Evolutionary conservation across 306 rosid species (phyloP), one percentile per base, ranked within the genome.

Genomic region (cucumber (Cucumis sativus)): DNA sequence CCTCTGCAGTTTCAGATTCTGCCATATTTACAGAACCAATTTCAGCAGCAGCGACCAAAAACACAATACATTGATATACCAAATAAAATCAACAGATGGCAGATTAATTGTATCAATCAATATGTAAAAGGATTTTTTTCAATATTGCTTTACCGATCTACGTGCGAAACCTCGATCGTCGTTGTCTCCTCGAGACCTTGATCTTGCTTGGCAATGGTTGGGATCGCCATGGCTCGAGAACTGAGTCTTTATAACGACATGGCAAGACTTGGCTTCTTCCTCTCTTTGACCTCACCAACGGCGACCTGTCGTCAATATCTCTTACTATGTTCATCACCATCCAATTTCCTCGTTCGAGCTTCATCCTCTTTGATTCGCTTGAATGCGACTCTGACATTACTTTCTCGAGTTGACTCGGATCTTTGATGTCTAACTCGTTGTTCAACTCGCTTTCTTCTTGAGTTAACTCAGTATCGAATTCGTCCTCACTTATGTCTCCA

Each of bases 241-340:
- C 86, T 17, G 88, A 85, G 83, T 87, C 91, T 55, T 84, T 77
- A 79, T 81, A 83, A 37, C 88, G 84, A 30, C 43, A 75, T 15
- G 88, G 91, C 54, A 87, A 61, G 20, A 76, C 74, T 49, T 82
- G 88, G 82, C 25, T 83, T 80, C 86, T 84, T 15, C 91, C 87
- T 69, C 91, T 75, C 30, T 87, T 87, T 5, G 91, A 83, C 79
- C 83, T 55, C 60, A 87, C 88, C 73, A 87, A 80, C 9, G 88
- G 91, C 13, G 87, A 83, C 59, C 52, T 77, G 37, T 81, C 87
- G 55, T 62, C 83, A 25, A 73, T 21, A 6, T 59, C 82, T 35
- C 40, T 64, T 28, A 67, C 77, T 45, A 80, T 75, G 66, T 84
- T 84, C 71, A 75, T 86, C 2, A 80, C 84, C 51, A 69, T 80